phyloP scores from a whole-genome alignment of 768 basidiomycete species.

The Hypholoma fasciculare region DNA sequence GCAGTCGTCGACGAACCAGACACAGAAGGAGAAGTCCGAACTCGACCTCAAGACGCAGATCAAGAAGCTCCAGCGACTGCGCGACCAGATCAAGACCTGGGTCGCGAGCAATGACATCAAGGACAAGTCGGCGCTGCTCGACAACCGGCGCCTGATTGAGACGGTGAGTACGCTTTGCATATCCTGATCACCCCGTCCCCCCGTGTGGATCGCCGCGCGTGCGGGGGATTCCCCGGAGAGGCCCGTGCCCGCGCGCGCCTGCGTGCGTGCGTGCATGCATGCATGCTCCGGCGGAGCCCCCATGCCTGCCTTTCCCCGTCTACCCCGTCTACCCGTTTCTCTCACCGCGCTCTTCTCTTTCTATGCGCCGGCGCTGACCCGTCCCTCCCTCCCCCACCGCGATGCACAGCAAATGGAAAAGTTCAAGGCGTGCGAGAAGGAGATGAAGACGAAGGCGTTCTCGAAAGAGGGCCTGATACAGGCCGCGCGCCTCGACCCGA shows the following conservation, averaged over 20 bases:
- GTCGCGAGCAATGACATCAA: slow-evolving; percentile 97
- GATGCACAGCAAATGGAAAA: slow-evolving; percentile 97
- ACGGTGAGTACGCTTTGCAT: slow-evolving; percentile 62
- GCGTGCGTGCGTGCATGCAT: background rate
- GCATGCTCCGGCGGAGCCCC: slow-evolving; percentile 7
- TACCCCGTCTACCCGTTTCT: slow-evolving; percentile 22
- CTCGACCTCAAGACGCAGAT: slow-evolving; percentile 79
- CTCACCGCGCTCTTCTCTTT: slow-evolving; percentile 20
- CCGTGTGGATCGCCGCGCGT: background rate
- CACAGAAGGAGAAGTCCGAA: slow-evolving; percentile 55
- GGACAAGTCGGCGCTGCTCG: slow-evolving; percentile 91
- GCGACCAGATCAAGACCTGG: slow-evolving; percentile 99
- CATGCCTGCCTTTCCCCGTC: slow-evolving; percentile 18
- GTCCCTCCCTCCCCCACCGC: slow-evolving; percentile 1
- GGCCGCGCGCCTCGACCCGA: slow-evolving; percentile 92
- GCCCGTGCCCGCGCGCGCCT: background rate
- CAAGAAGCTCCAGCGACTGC: slow-evolving; percentile 96
- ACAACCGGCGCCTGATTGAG: slow-evolving; percentile 95
- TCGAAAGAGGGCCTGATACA: slow-evolving; percentile 98
- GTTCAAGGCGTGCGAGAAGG: slow-evolving; percentile 99
- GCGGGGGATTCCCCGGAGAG: background rate
- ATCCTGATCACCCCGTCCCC: background rate
- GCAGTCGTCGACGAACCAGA: slow-evolving; percentile 90
- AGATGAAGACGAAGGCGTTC: slow-evolving; percentile 99
- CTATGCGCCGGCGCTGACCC: slow-evolving; percentile 24